Evolutionary conservation across 2,329 filamentous ascomycete genomes (phyloP).

Genomic region (Botrytis porri): DNA sequence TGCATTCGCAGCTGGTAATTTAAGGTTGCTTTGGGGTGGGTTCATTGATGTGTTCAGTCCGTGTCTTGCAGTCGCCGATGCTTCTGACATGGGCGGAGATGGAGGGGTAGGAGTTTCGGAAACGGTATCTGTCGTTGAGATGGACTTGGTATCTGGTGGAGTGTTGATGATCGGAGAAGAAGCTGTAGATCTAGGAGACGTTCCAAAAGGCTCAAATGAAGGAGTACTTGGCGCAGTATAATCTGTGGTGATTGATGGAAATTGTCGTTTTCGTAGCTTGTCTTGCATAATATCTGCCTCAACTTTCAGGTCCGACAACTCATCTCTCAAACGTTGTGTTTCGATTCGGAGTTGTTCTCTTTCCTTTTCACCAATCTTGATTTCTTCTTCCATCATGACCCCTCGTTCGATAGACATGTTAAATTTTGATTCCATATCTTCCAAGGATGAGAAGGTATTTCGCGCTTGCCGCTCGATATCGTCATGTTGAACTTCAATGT

Average conservation of each 20-base stretch:
- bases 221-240: constrained; percentile 66
- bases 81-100: constrained; percentile 90
- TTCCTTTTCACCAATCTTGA: constrained; percentile 87
- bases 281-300: constrained; percentile 92
- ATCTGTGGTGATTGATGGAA: constrained; percentile 59
- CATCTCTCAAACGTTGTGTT: constrained; percentile 82
- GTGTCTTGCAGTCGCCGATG: constrained; percentile 47
- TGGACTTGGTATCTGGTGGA: constrained; percentile 70
- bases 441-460: constrained; percentile 91
- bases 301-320: constrained; percentile 88
- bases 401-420: constrained; percentile 89
- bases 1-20: constrained; percentile 54
- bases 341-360: constrained; percentile 87
- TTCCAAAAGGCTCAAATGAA: constrained; percentile 55
- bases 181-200: constrained; percentile 78
- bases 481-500: constrained; percentile 97
- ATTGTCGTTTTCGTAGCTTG: constrained; percentile 76
- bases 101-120: constrained; percentile 78
- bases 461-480: constrained; percentile 96
- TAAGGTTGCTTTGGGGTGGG: constrained; percentile 45
- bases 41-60: constrained; percentile 35
- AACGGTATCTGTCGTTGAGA: constrained; percentile 54
- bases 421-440: constrained; percentile 96
- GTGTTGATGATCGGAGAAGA: constrained; percentile 90
- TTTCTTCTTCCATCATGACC: constrained; percentile 93